Evolutionary conservation across 495 filamentous ascomycete species (phyloP), one percentile per base, ranked within the genome.

Genomic region (Extremus antarcticus): DNA sequence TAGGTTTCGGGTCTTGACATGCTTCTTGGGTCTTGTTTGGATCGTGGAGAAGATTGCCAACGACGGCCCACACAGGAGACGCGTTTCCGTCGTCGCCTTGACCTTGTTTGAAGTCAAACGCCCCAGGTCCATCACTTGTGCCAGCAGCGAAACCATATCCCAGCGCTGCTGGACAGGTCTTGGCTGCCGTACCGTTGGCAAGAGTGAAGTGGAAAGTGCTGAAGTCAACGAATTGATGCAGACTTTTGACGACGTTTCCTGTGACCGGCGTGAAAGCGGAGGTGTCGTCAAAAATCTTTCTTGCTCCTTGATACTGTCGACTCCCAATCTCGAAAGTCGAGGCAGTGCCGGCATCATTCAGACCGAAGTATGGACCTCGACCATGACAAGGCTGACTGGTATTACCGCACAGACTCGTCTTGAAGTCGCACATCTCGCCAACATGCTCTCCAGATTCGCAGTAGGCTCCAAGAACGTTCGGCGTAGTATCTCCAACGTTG

Each of bases 131-230:
- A 65, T 98, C 92, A 1, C 88, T 89, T 0, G 92, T 98, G 7
- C 92, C 92, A 10, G 87, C 92, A 15, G 92, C 92, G 68, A 98
- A 98, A 1, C 86, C 89, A 57, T 90, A 94, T 20, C 92, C 92
- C 38, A 98, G 68, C 0, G 90, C 92, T n/a, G 92, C 92, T 10
- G 89, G 83, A 61, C 92, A 96, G 10, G 91, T 95, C 20, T 65
- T 74, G 16, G 83, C 78, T 20, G 68, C 74, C 10, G 81, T 84
- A 43, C 86, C 85, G 63, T 95, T 94, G 0, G 86, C 76, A 7
- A 90, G 79, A 13, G 70, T 65, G 59, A 96, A 95, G 11, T 70
- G 78, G 62, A 82, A 91, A 51, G 76, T 78, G 8, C 85, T 80
- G 72, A 94, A 82, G 7, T 72, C 66, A 40, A 60, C 57, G 54